phyloP scores from a whole-genome alignment of 768 basidiomycete species.

The Auricularia heimuer region DNA sequence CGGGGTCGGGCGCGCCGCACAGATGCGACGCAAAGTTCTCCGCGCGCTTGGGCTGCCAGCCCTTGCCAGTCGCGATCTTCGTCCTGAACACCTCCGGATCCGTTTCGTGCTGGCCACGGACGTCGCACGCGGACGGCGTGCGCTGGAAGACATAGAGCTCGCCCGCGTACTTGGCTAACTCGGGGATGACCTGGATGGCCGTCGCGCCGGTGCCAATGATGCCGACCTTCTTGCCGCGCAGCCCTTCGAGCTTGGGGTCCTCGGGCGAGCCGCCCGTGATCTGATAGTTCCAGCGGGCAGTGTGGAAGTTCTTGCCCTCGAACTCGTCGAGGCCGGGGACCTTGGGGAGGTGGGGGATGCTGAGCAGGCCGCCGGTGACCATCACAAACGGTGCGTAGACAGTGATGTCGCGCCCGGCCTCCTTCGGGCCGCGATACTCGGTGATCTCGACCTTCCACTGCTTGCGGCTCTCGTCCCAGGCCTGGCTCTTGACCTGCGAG shows the following conservation, averaged over 20 bases:
- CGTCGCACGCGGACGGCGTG: slow-evolving; percentile 5
- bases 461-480: background rate
- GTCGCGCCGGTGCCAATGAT: slow-evolving; percentile 6
- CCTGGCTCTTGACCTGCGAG: background rate
- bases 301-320: background rate
- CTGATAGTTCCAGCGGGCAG: background rate
- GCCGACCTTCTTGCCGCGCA: slow-evolving; percentile 3
- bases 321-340: slow-evolving; percentile 1
- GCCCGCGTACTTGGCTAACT: background rate
- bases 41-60: background rate
- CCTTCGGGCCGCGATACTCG: background rate
- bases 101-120: slow-evolving; percentile 1
- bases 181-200: slow-evolving; percentile 3
- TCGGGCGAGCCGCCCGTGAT: background rate
- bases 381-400: background rate
- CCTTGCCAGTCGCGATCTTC: background rate
- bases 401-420: background rate
- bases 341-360: background rate
- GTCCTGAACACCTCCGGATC: background rate
- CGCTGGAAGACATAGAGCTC: slow-evolving; percentile 8
- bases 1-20: background rate
- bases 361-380: background rate
- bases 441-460: slow-evolving; percentile 1
- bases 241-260: background rate
- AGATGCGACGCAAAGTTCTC: background rate